Evolutionary conservation across 345 rosid genomes (phyloP).

Genomic region (Brassica carinata): DNA sequence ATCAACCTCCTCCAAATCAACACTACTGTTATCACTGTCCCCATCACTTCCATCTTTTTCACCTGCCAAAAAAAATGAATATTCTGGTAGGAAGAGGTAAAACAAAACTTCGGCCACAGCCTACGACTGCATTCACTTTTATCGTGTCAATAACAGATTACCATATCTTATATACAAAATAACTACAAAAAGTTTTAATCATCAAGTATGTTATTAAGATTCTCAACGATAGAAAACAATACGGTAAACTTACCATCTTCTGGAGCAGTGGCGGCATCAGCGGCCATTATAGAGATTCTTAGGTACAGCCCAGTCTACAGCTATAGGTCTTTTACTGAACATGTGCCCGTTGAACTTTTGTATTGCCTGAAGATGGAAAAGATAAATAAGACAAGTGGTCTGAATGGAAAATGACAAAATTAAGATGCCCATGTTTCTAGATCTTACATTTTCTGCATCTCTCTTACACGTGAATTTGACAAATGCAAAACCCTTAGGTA

Average conservation of each 20-base stretch:
- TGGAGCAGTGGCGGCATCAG: slow-evolving; percentile 49
- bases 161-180: background rate
- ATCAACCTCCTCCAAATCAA: slow-evolving; percentile 60
- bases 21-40: slow-evolving; percentile 61
- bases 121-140: background rate
- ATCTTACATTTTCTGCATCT: slow-evolving; percentile 81
- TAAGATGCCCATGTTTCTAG: slow-evolving; percentile 18
- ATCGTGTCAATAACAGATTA: background rate
- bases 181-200: background rate
- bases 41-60: slow-evolving; percentile 45
- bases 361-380: slow-evolving; percentile 67
- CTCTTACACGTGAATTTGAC: slow-evolving; percentile 88
- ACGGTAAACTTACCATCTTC: slow-evolving; percentile 56
- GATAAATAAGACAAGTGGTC: slow-evolving; percentile 9
- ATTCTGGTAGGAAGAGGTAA: background rate
- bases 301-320: slow-evolving; percentile 98
- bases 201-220: background rate
- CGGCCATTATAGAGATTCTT: slow-evolving; percentile 69
- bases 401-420: slow-evolving; percentile 7
- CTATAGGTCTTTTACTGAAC: slow-evolving; percentile 79
- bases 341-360: slow-evolving; percentile 75
- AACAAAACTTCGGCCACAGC: slow-evolving; percentile 2
- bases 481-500: slow-evolving; percentile 92
- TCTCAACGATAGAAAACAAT: background rate
- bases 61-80: slow-evolving; percentile 46